phyloP scores from a whole-genome alignment of 2,329 filamentous ascomycete species.

The Paracorniculantispora psalliotae region DNA sequence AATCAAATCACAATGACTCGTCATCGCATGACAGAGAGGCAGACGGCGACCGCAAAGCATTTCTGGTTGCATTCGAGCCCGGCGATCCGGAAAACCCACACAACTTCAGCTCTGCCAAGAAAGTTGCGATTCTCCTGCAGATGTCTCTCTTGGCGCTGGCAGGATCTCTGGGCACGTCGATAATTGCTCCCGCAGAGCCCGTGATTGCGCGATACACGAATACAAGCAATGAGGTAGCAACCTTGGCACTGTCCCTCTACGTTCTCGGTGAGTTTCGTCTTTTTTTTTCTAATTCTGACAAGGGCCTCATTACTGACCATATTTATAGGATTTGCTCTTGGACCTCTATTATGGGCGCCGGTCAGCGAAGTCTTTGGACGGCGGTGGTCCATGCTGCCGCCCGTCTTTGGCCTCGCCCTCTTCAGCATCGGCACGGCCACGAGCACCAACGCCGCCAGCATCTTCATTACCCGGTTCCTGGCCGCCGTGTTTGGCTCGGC shows the following conservation, averaged over 20 bases:
- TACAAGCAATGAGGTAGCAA: slow-evolving; percentile 5
- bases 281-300: too few species aligned
- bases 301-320: background rate
- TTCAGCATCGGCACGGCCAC: slow-evolving; percentile 59
- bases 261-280: background rate
- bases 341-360: slow-evolving; percentile 49
- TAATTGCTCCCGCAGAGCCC: slow-evolving; percentile 6
- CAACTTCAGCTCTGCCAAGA: slow-evolving; percentile 10
- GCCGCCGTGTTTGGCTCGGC: slow-evolving; percentile 57
- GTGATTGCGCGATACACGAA: slow-evolving; percentile 4
- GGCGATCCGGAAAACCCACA: slow-evolving; percentile 10
- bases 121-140: slow-evolving; percentile 9
- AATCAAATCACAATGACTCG: background rate
- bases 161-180: slow-evolving; percentile 10
- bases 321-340: slow-evolving; percentile 45
- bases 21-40: background rate
- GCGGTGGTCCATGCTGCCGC: slow-evolving; percentile 36
- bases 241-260: slow-evolving; percentile 3
- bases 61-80: slow-evolving; percentile 1
- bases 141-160: slow-evolving; percentile 10
- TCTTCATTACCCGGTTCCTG: slow-evolving; percentile 61
- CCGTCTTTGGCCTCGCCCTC: slow-evolving; percentile 38
- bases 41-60: slow-evolving; percentile 2
- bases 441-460: slow-evolving; percentile 49
- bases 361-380: slow-evolving; percentile 52